Conservation (phyloP, 495 filamentous ascomycete genomes). For the Aspergillus conjunctus region DNA sequence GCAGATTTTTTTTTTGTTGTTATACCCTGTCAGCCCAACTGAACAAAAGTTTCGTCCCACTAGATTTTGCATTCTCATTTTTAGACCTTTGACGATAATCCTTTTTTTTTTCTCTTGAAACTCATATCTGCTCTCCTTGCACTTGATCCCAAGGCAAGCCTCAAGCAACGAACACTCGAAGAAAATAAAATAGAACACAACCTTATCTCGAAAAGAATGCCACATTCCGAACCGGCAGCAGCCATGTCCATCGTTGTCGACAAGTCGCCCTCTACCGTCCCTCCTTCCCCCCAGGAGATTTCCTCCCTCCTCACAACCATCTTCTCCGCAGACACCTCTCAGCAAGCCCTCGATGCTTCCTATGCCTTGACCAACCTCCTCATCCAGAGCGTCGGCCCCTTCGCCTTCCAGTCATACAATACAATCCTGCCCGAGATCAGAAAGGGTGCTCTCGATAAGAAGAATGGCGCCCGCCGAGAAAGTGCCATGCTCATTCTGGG, state of each 20-base stretch:
- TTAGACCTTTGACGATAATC: conserved; percentile 15
- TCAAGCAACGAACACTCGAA: background rate
- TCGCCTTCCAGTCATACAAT: conserved; percentile 73
- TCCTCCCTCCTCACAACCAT: conserved; percentile 69
- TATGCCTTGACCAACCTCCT: conserved; percentile 82
- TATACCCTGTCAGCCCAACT: conserved; percentile 2
- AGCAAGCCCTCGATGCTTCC: conserved; percentile 81
- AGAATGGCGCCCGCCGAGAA: conserved; percentile 81
- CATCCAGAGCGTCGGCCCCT: conserved; percentile 74
- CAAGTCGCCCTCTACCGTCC: conserved; percentile 52
- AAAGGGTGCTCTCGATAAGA: conserved; percentile 93
- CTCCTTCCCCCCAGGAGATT: conserved; percentile 74
- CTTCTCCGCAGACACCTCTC: conserved; percentile 79
- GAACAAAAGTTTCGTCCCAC: conserved; percentile 12
- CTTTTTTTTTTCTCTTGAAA: background rate
- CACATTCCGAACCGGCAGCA: conserved; percentile 56
- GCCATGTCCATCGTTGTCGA: conserved; percentile 62
- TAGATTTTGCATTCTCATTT: conserved; percentile 8
- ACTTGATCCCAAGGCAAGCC: background rate
- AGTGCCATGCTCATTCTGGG: conserved; percentile 94
- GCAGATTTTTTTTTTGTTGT: conserved; percentile 12
- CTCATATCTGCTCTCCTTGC: background rate
- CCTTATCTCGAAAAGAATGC: conserved; percentile 53
- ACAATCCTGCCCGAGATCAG: conserved; percentile 63
- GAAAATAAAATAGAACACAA: background rate